phyloP scores from a whole-genome alignment of 495 filamentous ascomycete species.

The Xylaria palmicola region DNA sequence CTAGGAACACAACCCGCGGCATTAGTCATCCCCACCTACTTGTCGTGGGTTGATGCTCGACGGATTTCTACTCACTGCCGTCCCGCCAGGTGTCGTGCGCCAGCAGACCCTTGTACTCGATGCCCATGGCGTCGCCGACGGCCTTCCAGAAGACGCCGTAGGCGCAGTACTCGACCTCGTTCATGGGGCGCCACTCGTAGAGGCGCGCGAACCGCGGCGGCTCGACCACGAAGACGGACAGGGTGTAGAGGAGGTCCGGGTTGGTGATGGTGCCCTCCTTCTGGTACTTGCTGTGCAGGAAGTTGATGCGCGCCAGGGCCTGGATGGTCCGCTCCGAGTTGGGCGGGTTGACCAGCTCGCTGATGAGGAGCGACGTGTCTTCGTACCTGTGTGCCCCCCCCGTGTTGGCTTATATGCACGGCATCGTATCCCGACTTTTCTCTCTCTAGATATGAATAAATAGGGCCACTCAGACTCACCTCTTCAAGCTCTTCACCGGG shows the following conservation, averaged over 20 bases:
- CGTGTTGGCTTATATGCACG: too few species aligned
- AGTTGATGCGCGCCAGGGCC: slow-evolving; percentile 65
- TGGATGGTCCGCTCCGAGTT: slow-evolving; percentile 46
- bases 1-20: too few species aligned
- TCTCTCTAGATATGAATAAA: not conserved
- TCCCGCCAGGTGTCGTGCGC: slow-evolving; percentile 50
- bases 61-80: too few species aligned
- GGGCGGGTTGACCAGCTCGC: slow-evolving; percentile 50
- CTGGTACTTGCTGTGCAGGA: slow-evolving; percentile 60
- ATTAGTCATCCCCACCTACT: too few species aligned
- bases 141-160: slow-evolving; percentile 66
- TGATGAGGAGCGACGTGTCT: slow-evolving; percentile 60
- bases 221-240: slow-evolving; percentile 60
- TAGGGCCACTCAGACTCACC: slow-evolving; percentile 32
- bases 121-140: slow-evolving; percentile 60
- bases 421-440: too few species aligned
- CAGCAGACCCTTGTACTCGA: slow-evolving; percentile 46
- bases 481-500: slow-evolving; percentile 52
- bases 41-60: too few species aligned
- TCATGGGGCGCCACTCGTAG: slow-evolving; percentile 65
- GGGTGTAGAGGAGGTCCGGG: slow-evolving; percentile 66
- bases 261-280: slow-evolving; percentile 60
- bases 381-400: slow-evolving; percentile 52
- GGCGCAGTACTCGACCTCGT: slow-evolving; percentile 63
- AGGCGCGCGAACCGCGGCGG: slow-evolving; percentile 56